A percentile compares a stretch with the other conserved stretches of the same genome.
These are phyloP conservation scores for Amphichorda felina DNA, from an alignment of 2,329 filamentous ascomycete species.

Conservation along the genomic window DNA sequence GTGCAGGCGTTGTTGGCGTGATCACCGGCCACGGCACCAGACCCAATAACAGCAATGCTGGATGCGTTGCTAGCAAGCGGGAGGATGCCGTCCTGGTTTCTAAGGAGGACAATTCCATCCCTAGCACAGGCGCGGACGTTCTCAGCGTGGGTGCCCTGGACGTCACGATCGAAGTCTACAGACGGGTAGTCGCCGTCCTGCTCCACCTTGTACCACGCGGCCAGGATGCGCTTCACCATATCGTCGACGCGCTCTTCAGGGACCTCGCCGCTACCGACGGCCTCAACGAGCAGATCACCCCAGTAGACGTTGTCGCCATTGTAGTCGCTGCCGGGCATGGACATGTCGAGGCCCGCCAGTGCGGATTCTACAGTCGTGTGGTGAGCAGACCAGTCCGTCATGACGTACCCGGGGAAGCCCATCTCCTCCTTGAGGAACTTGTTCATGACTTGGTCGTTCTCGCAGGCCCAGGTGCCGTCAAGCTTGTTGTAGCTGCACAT, in stretches of 20 bases:
- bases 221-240: slow-evolving; percentile 53
- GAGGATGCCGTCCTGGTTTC: slow-evolving; percentile 45
- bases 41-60: slow-evolving; percentile 49
- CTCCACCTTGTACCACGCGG: slow-evolving; percentile 45
- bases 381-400: slow-evolving; percentile 64
- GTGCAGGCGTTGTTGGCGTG: slow-evolving; percentile 51
- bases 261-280: slow-evolving; percentile 46
- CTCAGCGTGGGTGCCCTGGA: slow-evolving; percentile 47
- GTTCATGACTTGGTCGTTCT: slow-evolving; percentile 49
- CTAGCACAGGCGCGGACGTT: slow-evolving; percentile 45
- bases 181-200: slow-evolving; percentile 39
- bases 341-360: slow-evolving; percentile 65
- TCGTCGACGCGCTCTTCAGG: slow-evolving; percentile 51
- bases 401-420: slow-evolving; percentile 54
- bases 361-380: slow-evolving; percentile 57
- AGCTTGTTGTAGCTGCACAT: slow-evolving; percentile 69
- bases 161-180: slow-evolving; percentile 40
- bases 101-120: slow-evolving; percentile 53
- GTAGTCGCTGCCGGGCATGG: slow-evolving; percentile 61
- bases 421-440: slow-evolving; percentile 57
- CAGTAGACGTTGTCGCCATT: slow-evolving; percentile 38
- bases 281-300: slow-evolving; percentile 39
- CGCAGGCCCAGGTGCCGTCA: slow-evolving; percentile 57
- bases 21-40: slow-evolving; percentile 47
- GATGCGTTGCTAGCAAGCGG: slow-evolving; percentile 34